Base-by-base conservation (phyloP, 2,329 filamentous ascomycete species). In the Stachybotrys chartarum region DNA sequence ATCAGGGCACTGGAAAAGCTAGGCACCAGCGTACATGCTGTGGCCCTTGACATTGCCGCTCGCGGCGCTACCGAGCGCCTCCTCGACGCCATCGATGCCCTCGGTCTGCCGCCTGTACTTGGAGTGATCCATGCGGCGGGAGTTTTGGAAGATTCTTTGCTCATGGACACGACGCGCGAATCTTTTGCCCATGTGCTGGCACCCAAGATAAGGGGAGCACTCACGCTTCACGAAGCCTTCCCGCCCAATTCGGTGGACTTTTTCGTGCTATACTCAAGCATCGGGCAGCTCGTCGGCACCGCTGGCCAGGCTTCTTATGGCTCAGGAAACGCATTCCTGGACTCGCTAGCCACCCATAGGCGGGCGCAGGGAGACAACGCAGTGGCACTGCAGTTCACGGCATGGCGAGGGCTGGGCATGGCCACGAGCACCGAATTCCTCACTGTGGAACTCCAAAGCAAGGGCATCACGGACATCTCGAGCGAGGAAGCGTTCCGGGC, bases 391-490 rank as follows among this genome's bases (percentile, higher is more conserved):
- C 53, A 56, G 30, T 58, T 50, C 30, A 56, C 55, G 8, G 46
- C 55, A n/a, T 54, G 53, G 53, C 50, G 57, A 4, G 53, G 51
- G 3, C 39, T 52, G 24, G 53, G 55, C 46, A 59, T 59, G 57
- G 57, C 17, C 10, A 39, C 53, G 24, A 51, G 52, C 31, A 58
- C 55, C 6, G 55, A 55, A 4, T 54, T 55, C 46, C 31, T 59
- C 6, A 55, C 45, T 2, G 47, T 53, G 3, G 57, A 59, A 39
- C 47, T 59, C 3, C 50, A 56, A 14, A 57, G 55, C 42, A 57
- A 55, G 51, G 57, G 57, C 14, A 57, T 59, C 18, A 57, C 57
- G 2, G 55, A 59, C 17, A 50, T 59, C 7, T 55, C 57, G 17
- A 11, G 35, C 30, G 53, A 55, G 10, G 53, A 59, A 24, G 57